Percentiles rank a stretch among this genome's conserved stretches.
Evolutionary conservation across 331 rosid species (phyloP).

Genomic region (Prunus yedoensis): DNA sequence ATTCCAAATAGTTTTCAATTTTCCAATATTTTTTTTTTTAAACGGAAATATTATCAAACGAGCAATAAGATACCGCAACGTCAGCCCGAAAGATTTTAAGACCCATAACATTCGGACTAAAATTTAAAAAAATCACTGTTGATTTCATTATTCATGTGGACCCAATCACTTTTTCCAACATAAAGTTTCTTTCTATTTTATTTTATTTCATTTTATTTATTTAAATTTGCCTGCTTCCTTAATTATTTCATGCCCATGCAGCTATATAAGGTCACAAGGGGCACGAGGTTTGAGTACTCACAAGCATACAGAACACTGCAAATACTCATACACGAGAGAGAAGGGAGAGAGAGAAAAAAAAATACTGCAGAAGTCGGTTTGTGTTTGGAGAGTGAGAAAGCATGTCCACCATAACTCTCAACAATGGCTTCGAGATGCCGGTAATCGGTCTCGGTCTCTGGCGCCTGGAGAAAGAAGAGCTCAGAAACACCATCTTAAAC

Average conservation of each 20-base stretch:
- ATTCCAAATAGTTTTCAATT: background rate
- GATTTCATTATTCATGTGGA: background rate
- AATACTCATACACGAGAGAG: background rate
- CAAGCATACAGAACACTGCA: background rate
- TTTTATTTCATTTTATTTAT: background rate
- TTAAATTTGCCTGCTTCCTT: too few species aligned
- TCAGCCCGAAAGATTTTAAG: background rate
- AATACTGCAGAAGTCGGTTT: background rate
- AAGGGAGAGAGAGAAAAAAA: too few species aligned
- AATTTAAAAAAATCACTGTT: background rate
- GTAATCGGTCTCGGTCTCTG: slow-evolving; percentile 62
- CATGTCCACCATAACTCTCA: slow-evolving; percentile 36
- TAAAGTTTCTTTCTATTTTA: background rate
- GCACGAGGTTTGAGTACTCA: background rate
- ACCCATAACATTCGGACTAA: background rate
- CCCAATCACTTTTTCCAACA: background rate
- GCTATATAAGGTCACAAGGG: slow-evolving; percentile 6
- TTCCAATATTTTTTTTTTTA: too few species aligned
- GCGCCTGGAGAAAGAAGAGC: slow-evolving; percentile 52
- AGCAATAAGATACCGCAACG: background rate
- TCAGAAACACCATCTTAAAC: slow-evolving; percentile 51
- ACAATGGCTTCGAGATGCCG: slow-evolving; percentile 63
- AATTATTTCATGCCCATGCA: background rate
- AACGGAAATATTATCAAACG: background rate
- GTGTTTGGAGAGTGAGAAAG: background rate